These are phyloP conservation scores for Nicotiana undulata DNA, from an alignment of 257 asterid genomes.

Conservation along the genomic window DNA sequence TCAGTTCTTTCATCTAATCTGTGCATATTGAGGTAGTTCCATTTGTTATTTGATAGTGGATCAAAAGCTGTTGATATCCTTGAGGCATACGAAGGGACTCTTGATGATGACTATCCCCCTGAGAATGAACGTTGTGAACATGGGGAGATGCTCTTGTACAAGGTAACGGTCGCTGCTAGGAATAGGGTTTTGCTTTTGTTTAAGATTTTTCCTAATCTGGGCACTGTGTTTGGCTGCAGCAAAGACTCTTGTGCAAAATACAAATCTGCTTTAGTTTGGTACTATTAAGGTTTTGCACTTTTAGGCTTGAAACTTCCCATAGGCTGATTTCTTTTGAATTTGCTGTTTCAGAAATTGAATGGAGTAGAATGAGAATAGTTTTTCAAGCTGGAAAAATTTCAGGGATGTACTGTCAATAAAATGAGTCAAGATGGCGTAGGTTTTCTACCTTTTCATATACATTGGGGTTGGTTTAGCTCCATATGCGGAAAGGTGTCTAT, in stretches of 20 bases:
- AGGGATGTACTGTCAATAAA: background rate
- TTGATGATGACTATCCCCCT: constrained; percentile 96
- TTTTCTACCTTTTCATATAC: background rate
- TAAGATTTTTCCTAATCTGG: background rate
- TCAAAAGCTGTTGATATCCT: constrained; percentile 93
- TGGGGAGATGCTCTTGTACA: constrained; percentile 96
- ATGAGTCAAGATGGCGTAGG: background rate
- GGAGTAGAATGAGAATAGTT: background rate
- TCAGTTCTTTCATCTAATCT: background rate
- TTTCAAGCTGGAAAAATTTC: background rate
- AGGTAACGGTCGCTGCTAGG: constrained; percentile 38
- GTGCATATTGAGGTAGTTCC: constrained; percentile 7
- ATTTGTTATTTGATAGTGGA: constrained; percentile 46
- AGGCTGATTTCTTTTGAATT: background rate
- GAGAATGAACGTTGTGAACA: constrained; percentile 93
- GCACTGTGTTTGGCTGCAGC: background rate
- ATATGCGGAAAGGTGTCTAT: background rate
- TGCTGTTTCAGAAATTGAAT: background rate
- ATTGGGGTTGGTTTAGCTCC: background rate
- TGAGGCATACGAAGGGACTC: constrained; percentile 98
- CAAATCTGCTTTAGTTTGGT: background rate
- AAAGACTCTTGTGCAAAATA: background rate
- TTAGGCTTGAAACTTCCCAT: background rate
- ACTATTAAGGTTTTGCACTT: background rate
- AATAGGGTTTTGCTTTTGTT: background rate